Evolutionary conservation across 352 stramenopile genomes (phyloP).

Genomic region (Phytophthora pini): DNA sequence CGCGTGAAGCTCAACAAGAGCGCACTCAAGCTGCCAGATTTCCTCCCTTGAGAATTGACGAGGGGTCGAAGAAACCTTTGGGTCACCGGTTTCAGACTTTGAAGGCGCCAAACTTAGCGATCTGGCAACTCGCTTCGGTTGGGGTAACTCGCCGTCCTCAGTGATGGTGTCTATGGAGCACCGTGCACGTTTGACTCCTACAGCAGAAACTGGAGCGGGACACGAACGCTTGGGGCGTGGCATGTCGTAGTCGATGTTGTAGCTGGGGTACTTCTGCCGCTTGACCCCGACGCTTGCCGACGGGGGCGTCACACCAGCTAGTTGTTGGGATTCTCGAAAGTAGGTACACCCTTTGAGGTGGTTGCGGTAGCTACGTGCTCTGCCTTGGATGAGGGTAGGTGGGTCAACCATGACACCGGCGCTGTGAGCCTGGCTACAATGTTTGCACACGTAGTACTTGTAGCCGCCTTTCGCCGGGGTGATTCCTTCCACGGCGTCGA

Average conservation of each 20-base stretch:
- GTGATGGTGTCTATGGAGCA: background rate
- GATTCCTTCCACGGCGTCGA: background rate
- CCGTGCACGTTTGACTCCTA: background rate
- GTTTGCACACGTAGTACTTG: background rate
- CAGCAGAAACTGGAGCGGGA: no score
- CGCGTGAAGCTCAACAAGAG: slow-evolving; percentile 3
- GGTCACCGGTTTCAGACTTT: background rate
- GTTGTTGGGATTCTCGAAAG: background rate
- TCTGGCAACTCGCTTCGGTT: background rate
- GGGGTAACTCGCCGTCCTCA: background rate
- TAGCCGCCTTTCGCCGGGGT: background rate
- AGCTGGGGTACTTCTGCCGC: background rate
- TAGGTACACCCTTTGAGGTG: background rate
- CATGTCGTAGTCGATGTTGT: no score
- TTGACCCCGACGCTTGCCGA: background rate
- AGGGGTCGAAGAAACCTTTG: background rate
- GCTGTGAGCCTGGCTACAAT: background rate
- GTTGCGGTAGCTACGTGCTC: background rate
- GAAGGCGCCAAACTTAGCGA: background rate
- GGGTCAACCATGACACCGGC: background rate
- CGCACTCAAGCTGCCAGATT: slow-evolving; percentile 6
- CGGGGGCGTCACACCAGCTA: background rate
- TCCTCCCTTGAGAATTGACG: slow-evolving; percentile 1
- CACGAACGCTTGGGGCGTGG: no score
- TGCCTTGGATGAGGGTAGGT: background rate